Evolutionary conservation across 352 stramenopile genomes (phyloP), one percentile per base, ranked within the genome.

Genomic region (Phytophthora fragariaefolia): DNA sequence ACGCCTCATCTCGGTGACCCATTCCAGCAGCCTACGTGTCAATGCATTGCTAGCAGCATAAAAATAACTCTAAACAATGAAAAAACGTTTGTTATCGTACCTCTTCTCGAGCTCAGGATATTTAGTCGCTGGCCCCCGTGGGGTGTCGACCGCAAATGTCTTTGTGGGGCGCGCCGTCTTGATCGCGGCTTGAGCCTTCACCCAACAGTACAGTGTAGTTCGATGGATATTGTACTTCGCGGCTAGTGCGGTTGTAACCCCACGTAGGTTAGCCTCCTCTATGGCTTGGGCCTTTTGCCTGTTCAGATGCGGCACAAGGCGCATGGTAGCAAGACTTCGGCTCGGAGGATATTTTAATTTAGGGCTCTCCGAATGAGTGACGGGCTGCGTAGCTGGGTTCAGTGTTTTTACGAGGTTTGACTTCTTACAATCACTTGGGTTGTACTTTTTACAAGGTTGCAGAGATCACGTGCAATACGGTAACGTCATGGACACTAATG

Each of bases 391-490:
- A 13, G 30, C 30, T 42, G 34, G 34, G 34, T 8, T 9, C 34
- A 18, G 34, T 18, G 2, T 42, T 43, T 22, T 43, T 43, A 43
- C 34, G 34, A 43, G 18, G 9, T 18, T 38, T 18, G 34, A 43
- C 13, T 43, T 43, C 18, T 43, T 20, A 43, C 34, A 43, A 43
- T 18, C 13, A 43, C 34, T 43, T 43, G 34, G 18, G 4, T 7
- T 43, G 34, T 43, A 43, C 34, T 43, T 43, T 40, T 43, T 42
- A 43, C 34, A 43, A 6, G 34, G 34, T 43, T 43, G 34, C 34
- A 43, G 34, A 22, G 34, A 43, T 43, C 34, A 10, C 34, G 32
- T 38, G 32, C 32, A 38, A 38, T 38, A 38, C 32, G 32, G 32
- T 38, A 38, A 17, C 28, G 28, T n/a, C n/a, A n/a, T n/a, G n/a